Evolutionary conservation across 1,139 yeast genomes (phyloP), one percentile per base, ranked within the genome.

Genomic region (Pichia sp.): DNA sequence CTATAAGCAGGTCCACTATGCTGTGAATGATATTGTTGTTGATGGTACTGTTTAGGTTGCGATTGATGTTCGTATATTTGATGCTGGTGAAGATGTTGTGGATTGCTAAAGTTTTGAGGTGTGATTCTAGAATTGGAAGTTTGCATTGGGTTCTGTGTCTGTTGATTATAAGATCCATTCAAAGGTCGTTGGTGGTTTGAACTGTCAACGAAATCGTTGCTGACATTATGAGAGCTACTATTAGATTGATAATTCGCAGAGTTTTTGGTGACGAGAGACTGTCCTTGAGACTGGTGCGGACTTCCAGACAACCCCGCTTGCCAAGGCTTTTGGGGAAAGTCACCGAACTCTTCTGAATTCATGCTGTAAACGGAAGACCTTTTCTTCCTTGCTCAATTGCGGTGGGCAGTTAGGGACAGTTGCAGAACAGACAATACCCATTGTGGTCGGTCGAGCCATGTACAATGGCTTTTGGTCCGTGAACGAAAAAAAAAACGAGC

Each of bases 21-120:
- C 28, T 40, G 46, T 20, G 18, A 37, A 4, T 38, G 33, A 37
- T 39, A 24, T 31, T 38, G 33, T 28, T 42, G 46, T 14, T 39
- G 50, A 18, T 28, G 43, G 14, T 42, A 45, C 14, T 39, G 50
- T 25, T 28, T 41, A 14, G 39, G 42, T 35, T 44, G 53, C 17
- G 42, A 32, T 4, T 41, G 35, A 26, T 42, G 43, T 28, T 32
- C 39, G 18, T 36, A 50, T 12, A 39, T 34, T 18, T 34, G 41
- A 7, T 38, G 43, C 14, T 25, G 34, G 22, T 21, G 31, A 19
- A 17, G 28, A 12, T 28, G 34, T n/a, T 23, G 30, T 8, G 9
- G 7, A 10, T 5, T 14, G 14, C 18, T 14, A 26, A 26, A 5
- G 12, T 14, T 28, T 17, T 41, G 43, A 12, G 34, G 34, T n/a